Evolutionary conservation across 768 basidiomycete genomes (phyloP).

Genomic region (Lactarius deliciosus): DNA sequence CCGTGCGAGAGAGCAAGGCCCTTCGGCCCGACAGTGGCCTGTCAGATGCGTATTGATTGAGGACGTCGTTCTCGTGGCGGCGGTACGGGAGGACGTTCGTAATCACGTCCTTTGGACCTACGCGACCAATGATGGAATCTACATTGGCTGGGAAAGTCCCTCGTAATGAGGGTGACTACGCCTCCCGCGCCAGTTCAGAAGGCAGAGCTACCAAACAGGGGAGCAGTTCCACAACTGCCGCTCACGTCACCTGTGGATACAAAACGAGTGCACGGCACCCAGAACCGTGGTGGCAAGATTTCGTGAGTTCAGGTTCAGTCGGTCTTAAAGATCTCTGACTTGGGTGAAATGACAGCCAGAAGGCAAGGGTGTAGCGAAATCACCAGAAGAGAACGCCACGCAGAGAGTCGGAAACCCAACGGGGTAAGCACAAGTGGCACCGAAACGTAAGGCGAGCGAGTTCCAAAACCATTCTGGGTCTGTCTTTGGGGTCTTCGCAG

Average conservation of each 20-base stretch:
- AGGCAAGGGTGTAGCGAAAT: not conserved
- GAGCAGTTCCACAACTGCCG: not conserved
- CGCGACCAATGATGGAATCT: not conserved
- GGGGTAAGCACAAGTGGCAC: not conserved
- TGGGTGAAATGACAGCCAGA: not conserved
- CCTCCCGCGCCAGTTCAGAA: not conserved
- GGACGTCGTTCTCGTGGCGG: conserved; percentile 16
- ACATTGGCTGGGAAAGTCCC: not conserved
- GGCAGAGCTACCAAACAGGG: not conserved
- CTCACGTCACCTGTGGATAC: not conserved
- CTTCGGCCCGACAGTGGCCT: conserved; percentile 1
- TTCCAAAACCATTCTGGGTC: not conserved
- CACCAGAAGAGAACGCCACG: not conserved
- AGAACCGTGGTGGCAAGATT: not conserved
- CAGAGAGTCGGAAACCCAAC: no score
- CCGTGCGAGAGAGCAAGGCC: conserved; percentile 9
- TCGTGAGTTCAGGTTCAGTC: not conserved
- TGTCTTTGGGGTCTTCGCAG: no score
- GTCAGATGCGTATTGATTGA: conserved; percentile 9
- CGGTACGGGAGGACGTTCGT: conserved; percentile 10
- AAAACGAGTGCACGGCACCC: not conserved
- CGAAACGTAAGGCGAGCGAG: not conserved
- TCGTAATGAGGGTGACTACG: not conserved
- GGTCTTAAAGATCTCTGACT: not conserved
- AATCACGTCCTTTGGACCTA: not conserved